These are phyloP conservation scores for Thermochaetoides thermophila DNA, from an alignment of 495 filamentous ascomycete genomes.

Conservation along the genomic window DNA sequence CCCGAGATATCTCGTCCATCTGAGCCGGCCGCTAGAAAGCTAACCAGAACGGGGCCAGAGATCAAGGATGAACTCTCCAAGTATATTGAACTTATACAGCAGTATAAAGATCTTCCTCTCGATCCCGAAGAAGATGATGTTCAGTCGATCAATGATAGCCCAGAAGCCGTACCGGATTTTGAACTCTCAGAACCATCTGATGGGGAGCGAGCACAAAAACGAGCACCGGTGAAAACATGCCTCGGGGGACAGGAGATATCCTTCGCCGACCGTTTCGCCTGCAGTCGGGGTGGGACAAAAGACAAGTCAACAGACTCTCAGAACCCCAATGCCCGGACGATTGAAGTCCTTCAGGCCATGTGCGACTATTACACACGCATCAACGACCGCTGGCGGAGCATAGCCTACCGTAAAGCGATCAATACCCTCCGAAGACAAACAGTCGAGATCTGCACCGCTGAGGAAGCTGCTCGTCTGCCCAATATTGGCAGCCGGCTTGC, in stretches of 20 bases:
- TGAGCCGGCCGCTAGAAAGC: too few relatives aligned
- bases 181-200: constrained; percentile 11
- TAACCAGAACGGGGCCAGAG: too few relatives aligned
- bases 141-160: constrained; percentile 8
- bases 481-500: constrained; percentile 67
- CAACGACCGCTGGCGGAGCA: constrained; percentile 64
- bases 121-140: constrained; percentile 22
- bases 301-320: constrained; percentile 7
- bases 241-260: constrained; percentile 8
- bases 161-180: constrained; percentile 5
- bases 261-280: constrained; percentile 29
- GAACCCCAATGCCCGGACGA: constrained; percentile 58
- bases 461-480: constrained; percentile 53
- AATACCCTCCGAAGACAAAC: constrained; percentile 52
- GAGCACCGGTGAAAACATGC: background rate
- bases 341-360: constrained; percentile 71
- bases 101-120: constrained; percentile 25
- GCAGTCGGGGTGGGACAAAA: constrained; percentile 26
- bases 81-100: constrained; percentile 19
- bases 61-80: constrained; percentile 18
- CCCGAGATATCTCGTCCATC: too few relatives aligned
- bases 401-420: constrained; percentile 73
- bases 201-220: constrained; percentile 13
- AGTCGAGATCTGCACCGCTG: constrained; percentile 47
- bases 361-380: constrained; percentile 61